Percentiles rank a stretch among this genome's conserved stretches.
Conservation (phyloP, 2,329 filamentous ascomycete species). For the Septoria linicola region DNA sequence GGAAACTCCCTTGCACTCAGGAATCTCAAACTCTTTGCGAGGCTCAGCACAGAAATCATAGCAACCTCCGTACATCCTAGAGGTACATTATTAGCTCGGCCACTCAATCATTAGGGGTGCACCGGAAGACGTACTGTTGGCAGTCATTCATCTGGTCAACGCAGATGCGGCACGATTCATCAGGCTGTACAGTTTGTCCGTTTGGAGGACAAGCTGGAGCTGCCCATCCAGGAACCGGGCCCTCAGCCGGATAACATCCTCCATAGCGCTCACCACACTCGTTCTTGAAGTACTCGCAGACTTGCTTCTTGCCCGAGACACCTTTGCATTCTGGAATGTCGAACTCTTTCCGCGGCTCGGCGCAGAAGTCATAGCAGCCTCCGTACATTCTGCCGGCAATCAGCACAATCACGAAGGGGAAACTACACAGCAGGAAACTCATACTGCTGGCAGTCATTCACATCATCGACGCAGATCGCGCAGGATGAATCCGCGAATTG, state of each 20-base stretch:
- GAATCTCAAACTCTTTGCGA: conserved; percentile 7
- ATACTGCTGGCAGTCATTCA: conserved; percentile 13
- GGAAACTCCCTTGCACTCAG: conserved; percentile 3
- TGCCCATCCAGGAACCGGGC: not conserved
- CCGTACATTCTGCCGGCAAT: conserved; percentile 13
- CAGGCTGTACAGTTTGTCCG: not conserved
- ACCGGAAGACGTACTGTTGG: not conserved
- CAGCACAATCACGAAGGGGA: too few relatives aligned
- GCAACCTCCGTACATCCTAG: conserved; percentile 10
- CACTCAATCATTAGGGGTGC: not conserved
- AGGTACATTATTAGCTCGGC: not conserved
- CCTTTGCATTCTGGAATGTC: conserved; percentile 16
- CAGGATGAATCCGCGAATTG: not conserved
- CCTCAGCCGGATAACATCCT: conserved; percentile 11
- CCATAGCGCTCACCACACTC: conserved; percentile 10
- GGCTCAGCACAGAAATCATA: conserved; percentile 5
- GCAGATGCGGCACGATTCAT: not conserved
- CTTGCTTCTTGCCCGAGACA: not conserved
- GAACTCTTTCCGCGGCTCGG: conserved; percentile 1
- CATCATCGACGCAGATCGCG: conserved; percentile 3
- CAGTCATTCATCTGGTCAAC: conserved; percentile 5
- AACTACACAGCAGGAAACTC: too few relatives aligned
- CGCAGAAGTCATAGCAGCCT: conserved; percentile 15
- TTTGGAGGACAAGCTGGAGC: not conserved
- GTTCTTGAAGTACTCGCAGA: conserved; percentile 14